phyloP scores from a whole-genome alignment of 768 basidiomycete species.

The Mycena galericulata region DNA sequence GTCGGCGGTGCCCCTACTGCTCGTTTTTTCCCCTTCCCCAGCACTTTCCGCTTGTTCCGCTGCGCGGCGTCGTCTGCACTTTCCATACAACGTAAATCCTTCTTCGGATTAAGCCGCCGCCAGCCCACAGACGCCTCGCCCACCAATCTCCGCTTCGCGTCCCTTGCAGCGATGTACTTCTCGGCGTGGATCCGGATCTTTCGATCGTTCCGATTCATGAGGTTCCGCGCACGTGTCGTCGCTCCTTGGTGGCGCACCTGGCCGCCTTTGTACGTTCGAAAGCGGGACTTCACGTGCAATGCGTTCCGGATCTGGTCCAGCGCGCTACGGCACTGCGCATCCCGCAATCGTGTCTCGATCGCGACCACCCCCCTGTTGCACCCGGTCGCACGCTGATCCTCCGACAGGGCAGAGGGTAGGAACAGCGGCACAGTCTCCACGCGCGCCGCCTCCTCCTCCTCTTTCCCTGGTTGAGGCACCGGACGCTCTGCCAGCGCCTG shows the following conservation, averaged over 20 bases:
- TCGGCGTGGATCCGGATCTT: slow-evolving; percentile 22
- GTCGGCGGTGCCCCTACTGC: background rate
- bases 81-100: slow-evolving; percentile 22
- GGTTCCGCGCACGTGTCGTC: slow-evolving; percentile 15
- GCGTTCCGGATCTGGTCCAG: slow-evolving; percentile 35
- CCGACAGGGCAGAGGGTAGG: slow-evolving; percentile 31
- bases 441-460: background rate
- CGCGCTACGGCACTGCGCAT: slow-evolving; percentile 37
- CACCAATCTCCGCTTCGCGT: slow-evolving; percentile 5
- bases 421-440: slow-evolving; percentile 31
- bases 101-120: background rate
- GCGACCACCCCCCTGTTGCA: background rate
- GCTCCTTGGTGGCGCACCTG: slow-evolving; percentile 14
- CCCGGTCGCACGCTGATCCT: background rate
- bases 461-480: background rate
- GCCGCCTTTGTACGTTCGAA: slow-evolving; percentile 29
- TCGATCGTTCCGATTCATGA: slow-evolving; percentile 11
- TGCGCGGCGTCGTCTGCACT: slow-evolving; percentile 6
- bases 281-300: slow-evolving; percentile 35
- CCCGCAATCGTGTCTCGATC: slow-evolving; percentile 37
- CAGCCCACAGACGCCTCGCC: background rate
- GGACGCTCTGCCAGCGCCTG: background rate
- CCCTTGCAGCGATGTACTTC: slow-evolving; percentile 27
- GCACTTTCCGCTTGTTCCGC: background rate
- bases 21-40: background rate